phyloP scores from a whole-genome alignment of 106 monocot genomes.

The Narthecium ossifragum region DNA sequence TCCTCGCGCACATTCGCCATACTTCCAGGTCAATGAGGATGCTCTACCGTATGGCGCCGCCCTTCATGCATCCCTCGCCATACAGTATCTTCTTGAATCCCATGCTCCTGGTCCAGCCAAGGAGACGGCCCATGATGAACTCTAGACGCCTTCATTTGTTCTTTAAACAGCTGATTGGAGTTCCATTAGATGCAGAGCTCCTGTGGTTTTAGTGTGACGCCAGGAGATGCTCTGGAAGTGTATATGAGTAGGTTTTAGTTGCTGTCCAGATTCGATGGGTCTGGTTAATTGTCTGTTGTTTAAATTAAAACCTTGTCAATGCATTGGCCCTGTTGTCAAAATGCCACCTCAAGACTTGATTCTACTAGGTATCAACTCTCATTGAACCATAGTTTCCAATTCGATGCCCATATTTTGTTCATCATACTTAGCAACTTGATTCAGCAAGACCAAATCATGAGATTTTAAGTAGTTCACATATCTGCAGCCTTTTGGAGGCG shows the following conservation, averaged over 20 bases:
- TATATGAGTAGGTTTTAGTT: constrained; percentile 3
- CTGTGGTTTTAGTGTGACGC: constrained; percentile 1
- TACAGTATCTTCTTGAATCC: constrained; percentile 25
- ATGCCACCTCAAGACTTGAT: neutral
- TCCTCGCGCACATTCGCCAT: neutral
- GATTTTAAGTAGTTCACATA: too few species aligned
- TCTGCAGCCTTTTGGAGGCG: too few species aligned
- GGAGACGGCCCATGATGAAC: constrained; percentile 36
- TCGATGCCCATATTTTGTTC: neutral
- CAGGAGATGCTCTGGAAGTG: neutral
- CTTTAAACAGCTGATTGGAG: too few species aligned
- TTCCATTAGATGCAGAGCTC: neutral
- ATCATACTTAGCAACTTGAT: too few species aligned
- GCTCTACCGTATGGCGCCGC: constrained; percentile 73
- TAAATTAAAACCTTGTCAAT: neutral
- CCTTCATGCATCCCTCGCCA: constrained; percentile 63
- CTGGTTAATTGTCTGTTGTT: neutral
- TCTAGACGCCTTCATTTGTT: constrained; percentile 11
- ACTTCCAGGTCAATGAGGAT: constrained; percentile 3
- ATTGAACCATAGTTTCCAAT: neutral
- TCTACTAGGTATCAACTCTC: neutral
- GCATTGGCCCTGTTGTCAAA: neutral
- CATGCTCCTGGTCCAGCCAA: neutral
- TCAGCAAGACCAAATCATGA: too few species aligned
- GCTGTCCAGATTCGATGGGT: neutral